These are phyloP conservation scores for Lasiosphaeria hispida DNA, from an alignment of 495 filamentous ascomycete species.

Conservation along the genomic window DNA sequence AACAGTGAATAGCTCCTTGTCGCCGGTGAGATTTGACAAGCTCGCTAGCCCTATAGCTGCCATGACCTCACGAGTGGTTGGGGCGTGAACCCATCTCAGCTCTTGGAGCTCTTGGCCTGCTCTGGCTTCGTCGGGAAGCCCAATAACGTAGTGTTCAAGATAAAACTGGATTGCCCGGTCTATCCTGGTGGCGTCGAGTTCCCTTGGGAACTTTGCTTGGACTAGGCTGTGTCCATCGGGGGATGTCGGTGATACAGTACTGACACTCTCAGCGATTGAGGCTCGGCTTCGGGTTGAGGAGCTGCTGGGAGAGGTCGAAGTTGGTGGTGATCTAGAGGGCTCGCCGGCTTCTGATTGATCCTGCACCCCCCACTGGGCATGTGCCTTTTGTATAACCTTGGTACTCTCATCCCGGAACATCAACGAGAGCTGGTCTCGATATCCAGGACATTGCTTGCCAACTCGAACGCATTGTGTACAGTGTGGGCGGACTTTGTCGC, in stretches of 20 bases:
- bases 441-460: slow-evolving; percentile 62
- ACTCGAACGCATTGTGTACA: slow-evolving; percentile 64
- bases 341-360: slow-evolving; percentile 18
- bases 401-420: slow-evolving; percentile 74
- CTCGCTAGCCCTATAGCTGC: slow-evolving; percentile 46
- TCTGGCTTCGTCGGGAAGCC: slow-evolving; percentile 46
- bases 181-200: slow-evolving; percentile 28
- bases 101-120: slow-evolving; percentile 28
- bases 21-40: slow-evolving; percentile 43
- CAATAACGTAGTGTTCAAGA: slow-evolving; percentile 45
- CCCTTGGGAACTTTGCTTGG: slow-evolving; percentile 10
- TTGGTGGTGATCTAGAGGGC: slow-evolving; percentile 32
- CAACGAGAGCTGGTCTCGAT: slow-evolving; percentile 63
- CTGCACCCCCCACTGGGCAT: slow-evolving; percentile 49
- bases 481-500: slow-evolving; percentile 61
- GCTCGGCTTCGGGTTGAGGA: slow-evolving; percentile 12
- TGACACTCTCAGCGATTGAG: slow-evolving; percentile 1
- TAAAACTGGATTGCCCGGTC: slow-evolving; percentile 49
- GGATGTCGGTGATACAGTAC: slow-evolving; percentile 13
- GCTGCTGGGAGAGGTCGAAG: slow-evolving; percentile 13
- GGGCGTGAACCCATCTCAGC: slow-evolving; percentile 26
- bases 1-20: slow-evolving; percentile 38
- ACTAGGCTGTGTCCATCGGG: slow-evolving; percentile 1
- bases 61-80: slow-evolving; percentile 39
- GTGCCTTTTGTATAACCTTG: slow-evolving; percentile 63